Percentiles rank a stretch among this genome's conserved stretches.
These are phyloP conservation scores for Malassezia obtusa DNA, from an alignment of 1,284 basidiomycete genomes.

Conservation along the genomic window DNA sequence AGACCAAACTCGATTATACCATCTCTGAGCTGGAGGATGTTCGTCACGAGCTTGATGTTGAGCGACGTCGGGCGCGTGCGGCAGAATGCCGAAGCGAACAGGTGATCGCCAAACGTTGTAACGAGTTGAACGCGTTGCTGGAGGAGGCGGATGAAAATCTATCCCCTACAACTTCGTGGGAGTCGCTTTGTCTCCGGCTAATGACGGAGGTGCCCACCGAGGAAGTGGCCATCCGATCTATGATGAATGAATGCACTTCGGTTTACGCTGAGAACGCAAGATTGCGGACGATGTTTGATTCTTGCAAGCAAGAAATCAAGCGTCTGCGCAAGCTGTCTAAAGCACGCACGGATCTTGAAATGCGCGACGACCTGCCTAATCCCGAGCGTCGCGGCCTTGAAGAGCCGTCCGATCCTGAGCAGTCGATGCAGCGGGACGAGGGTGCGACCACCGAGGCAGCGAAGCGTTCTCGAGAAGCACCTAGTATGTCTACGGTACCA, in stretches of 20 bases:
- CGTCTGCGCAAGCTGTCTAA: background rate
- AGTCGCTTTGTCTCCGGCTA: background rate
- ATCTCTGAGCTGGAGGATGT: constrained; percentile 69
- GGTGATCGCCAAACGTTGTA: constrained; percentile 43
- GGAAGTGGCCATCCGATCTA: constrained; percentile 16
- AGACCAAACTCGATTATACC: constrained; percentile 49
- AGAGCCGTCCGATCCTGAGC: background rate
- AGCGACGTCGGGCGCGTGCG: constrained; percentile 60
- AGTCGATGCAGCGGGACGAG: background rate
- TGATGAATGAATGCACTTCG: constrained; percentile 7
- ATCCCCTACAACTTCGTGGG: background rate
- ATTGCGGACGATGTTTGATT: constrained; percentile 1
- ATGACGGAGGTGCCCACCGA: background rate
- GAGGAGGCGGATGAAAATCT: background rate
- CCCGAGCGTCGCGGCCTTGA: background rate
- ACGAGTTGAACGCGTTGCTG: background rate
- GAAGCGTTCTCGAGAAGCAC: background rate
- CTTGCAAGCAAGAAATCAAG: background rate
- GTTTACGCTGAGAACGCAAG: constrained; percentile 12
- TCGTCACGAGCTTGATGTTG: constrained; percentile 68
- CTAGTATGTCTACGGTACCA: background rate
- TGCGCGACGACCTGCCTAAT: background rate
- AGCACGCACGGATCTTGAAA: background rate
- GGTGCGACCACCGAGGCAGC: no score
- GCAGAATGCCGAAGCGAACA: constrained; percentile 60